These are phyloP conservation scores for Dactylella cylindrospora DNA, from an alignment of 2,329 filamentous ascomycete genomes.

Conservation along the genomic window DNA sequence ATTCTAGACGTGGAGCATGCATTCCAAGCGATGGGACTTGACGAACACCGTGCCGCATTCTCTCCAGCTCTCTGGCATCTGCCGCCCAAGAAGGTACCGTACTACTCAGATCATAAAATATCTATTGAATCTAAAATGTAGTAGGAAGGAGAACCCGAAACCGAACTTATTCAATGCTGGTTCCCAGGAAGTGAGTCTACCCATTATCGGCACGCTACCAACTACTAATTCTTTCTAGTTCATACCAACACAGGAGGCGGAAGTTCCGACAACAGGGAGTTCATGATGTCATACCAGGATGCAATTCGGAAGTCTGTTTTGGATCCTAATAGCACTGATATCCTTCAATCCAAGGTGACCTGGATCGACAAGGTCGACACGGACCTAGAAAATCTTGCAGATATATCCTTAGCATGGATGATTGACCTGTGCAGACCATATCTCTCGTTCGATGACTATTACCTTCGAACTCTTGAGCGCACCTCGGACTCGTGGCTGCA, in stretches of 20 bases:
- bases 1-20: conserved; percentile 59
- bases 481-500: too few relatives aligned
- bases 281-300: too few relatives aligned
- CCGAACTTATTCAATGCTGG: conserved; percentile 53
- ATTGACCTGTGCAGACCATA: conserved; percentile 8
- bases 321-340: too few relatives aligned
- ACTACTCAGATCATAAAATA: conserved; percentile 9
- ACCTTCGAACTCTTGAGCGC: too few relatives aligned
- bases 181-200: conserved; percentile 61
- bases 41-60: conserved; percentile 61
- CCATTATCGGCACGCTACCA: too few relatives aligned
- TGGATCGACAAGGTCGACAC: not conserved
- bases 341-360: too few relatives aligned
- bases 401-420: conserved; percentile 22
- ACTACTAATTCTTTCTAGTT: too few relatives aligned
- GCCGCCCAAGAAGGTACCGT: too few relatives aligned
- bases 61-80: conserved; percentile 60
- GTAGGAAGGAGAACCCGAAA: too few relatives aligned
- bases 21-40: conserved; percentile 63
- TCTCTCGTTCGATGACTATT: conserved; percentile 2
- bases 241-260: conserved; percentile 57
- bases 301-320: too few relatives aligned
- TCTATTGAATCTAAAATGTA: conserved; percentile 7
- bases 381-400: conserved; percentile 6
- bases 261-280: too few relatives aligned